Evolutionary conservation across 164 flowering plant species (phyloP).

Genomic region (Liquidambar formosana): DNA sequence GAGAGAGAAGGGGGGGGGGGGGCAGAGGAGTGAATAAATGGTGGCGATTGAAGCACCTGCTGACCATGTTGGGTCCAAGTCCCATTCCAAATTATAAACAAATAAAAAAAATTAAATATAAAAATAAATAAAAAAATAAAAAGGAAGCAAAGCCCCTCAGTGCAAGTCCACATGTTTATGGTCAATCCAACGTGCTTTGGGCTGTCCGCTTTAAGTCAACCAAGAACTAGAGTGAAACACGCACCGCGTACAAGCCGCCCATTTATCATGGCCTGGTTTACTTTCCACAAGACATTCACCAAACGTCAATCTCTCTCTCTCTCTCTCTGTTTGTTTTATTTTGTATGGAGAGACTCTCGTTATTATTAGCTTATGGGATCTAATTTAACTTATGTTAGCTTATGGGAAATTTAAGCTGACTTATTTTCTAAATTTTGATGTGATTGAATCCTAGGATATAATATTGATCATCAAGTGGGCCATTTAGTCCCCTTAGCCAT

Average conservation of each 20-base stretch:
- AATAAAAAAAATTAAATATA: too few relatives aligned
- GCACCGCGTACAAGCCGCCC: slow-evolving; percentile 4
- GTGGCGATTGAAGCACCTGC: background rate
- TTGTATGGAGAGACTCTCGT: too few relatives aligned
- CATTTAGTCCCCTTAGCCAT: background rate
- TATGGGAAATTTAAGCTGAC: too few relatives aligned
- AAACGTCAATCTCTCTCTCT: too few relatives aligned
- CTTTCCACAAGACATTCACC: too few relatives aligned
- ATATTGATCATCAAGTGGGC: background rate
- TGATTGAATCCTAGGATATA: slow-evolving; percentile 1
- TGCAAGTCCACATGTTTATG: background rate
- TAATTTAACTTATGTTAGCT: too few relatives aligned
- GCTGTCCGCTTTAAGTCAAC: slow-evolving; percentile 3
- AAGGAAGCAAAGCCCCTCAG: too few relatives aligned
- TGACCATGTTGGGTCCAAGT: slow-evolving; percentile 3
- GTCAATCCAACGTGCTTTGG: background rate
- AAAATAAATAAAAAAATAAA: too few relatives aligned
- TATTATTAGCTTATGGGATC: too few relatives aligned
- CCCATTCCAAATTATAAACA: background rate
- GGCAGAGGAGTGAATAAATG: slow-evolving; percentile 10
- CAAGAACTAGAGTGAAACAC: background rate
- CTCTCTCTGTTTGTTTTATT: too few relatives aligned
- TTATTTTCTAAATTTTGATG: background rate
- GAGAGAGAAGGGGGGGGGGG: background rate
- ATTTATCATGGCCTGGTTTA: too few relatives aligned